Percentiles rank a stretch among this genome's conserved stretches.
Evolutionary conservation across 768 basidiomycete species (phyloP).

Genomic region (Hygrocybe punicea): DNA sequence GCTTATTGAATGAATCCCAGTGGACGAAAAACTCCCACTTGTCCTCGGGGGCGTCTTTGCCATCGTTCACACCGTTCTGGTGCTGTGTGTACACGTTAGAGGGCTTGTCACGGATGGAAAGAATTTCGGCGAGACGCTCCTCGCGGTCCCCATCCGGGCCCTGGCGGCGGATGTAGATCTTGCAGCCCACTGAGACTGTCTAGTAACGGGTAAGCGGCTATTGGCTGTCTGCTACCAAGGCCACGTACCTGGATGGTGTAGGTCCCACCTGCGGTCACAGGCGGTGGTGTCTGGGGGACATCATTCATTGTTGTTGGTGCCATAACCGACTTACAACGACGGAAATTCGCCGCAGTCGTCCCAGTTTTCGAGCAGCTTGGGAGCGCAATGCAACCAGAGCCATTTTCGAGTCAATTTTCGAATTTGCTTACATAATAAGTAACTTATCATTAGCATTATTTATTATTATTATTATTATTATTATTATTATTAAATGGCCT

Average conservation of each 20-base stretch:
- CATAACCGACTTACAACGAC: neutral
- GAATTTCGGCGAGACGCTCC: constrained; percentile 91
- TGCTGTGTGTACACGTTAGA: constrained; percentile 50
- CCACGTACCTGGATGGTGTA: constrained; percentile 68
- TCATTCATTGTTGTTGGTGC: constrained; percentile 36
- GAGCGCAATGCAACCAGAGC: too few species aligned
- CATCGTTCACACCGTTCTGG: constrained; percentile 39
- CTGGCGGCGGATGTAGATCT: constrained; percentile 86
- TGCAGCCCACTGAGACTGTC: constrained; percentile 92
- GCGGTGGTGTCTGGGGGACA: constrained; percentile 48
- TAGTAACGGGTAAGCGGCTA: constrained; percentile 37
- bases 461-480: too few species aligned
- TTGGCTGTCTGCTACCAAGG: constrained; percentile 10
- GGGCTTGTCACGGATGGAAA: constrained; percentile 89
- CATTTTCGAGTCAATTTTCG: too few species aligned
- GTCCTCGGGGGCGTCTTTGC: constrained; percentile 62
- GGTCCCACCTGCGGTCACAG: constrained; percentile 68
- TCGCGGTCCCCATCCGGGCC: constrained; percentile 70
- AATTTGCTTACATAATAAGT: too few species aligned
- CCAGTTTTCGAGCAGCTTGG: too few species aligned
- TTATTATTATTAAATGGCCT: too few species aligned
- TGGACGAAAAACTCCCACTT: constrained; percentile 95
- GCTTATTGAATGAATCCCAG: constrained; percentile 99
- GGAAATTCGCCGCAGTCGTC: too few species aligned
- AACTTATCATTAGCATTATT: too few species aligned